phyloP scores from a whole-genome alignment of 352 stramenopile species.

The Thalassiosira mediterranea region DNA sequence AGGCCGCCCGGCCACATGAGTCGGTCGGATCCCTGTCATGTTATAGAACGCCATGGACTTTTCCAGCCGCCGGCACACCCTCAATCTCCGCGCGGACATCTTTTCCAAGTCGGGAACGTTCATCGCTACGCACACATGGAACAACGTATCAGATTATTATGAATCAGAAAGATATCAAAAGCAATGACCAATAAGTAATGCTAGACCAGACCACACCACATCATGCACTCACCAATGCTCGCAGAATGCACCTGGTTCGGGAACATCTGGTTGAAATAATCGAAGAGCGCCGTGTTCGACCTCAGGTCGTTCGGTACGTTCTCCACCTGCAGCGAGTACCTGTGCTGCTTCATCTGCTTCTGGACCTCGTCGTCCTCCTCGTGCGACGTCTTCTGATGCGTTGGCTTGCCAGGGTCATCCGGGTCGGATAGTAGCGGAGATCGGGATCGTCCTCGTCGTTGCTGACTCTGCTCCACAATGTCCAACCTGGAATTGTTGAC shows the following conservation, averaged over 20 bases:
- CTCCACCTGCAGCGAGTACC: constrained; percentile 81
- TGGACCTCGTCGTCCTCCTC: not conserved
- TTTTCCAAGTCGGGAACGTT: constrained; percentile 82
- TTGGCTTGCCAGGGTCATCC: not conserved
- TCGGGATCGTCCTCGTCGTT: constrained; percentile 13
- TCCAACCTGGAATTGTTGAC: too few relatives aligned
- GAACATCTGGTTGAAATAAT: constrained; percentile 85
- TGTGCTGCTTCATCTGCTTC: constrained; percentile 57
- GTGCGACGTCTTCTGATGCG: not conserved
- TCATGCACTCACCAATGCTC: constrained; percentile 22
- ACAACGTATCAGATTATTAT: too few relatives aligned
- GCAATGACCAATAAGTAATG: too few relatives aligned
- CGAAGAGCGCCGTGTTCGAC: constrained; percentile 73
- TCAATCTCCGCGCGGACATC: constrained; percentile 55
- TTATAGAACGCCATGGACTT: constrained; percentile 80
- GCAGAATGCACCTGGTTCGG: constrained; percentile 78
- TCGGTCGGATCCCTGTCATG: constrained; percentile 66
- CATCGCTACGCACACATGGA: too few relatives aligned
- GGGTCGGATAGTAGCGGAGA: constrained; percentile 17
- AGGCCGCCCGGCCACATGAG: constrained; percentile 67
- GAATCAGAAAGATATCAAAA: too few relatives aligned
- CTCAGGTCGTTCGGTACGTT: constrained; percentile 77
- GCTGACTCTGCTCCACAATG: too few relatives aligned
- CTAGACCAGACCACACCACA: too few relatives aligned
- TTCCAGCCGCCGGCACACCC: constrained; percentile 73